Evolutionary conservation across 495 filamentous ascomycete genomes (phyloP).

Genomic region (Podospora conica): DNA sequence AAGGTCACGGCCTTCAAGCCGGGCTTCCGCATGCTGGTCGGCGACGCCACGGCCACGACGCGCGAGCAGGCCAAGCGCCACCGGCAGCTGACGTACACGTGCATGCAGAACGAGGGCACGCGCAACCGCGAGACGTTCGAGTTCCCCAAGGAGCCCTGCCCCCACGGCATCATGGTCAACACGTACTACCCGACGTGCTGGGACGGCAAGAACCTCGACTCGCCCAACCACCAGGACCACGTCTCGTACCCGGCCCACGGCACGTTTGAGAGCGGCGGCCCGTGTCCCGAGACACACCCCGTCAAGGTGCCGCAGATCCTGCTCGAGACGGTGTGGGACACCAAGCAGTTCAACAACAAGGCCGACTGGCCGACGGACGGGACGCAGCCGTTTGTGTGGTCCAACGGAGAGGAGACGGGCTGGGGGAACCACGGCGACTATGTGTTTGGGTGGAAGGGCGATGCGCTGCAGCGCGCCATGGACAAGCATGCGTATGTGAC

Average conservation of each 20-base stretch:
- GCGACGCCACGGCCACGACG: conserved; percentile 26
- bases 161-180: conserved; percentile 33
- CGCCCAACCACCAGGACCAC: conserved; percentile 31
- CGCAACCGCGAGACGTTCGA: conserved; percentile 25
- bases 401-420: conserved; percentile 33
- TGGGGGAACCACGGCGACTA: conserved; percentile 36
- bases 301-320: conserved; percentile 33
- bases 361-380: conserved; percentile 36
- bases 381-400: conserved; percentile 44
- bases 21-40: conserved; percentile 41
- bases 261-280: conserved; percentile 29
- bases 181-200: conserved; percentile 28
- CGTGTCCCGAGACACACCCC: conserved; percentile 28
- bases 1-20: conserved; percentile 44
- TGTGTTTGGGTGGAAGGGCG: conserved; percentile 37
- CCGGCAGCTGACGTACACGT: conserved; percentile 38
- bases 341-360: conserved; percentile 33
- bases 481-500: conserved; percentile 31
- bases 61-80: conserved; percentile 32
- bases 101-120: conserved; percentile 24
- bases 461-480: conserved; percentile 34
- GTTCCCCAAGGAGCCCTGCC: conserved; percentile 31
- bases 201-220: conserved; percentile 27
- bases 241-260: conserved; percentile 32
- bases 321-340: conserved; percentile 40